Base-by-base conservation (phyloP, 2,329 filamentous ascomycete species). In the Phaeosphaeria sp. region DNA sequence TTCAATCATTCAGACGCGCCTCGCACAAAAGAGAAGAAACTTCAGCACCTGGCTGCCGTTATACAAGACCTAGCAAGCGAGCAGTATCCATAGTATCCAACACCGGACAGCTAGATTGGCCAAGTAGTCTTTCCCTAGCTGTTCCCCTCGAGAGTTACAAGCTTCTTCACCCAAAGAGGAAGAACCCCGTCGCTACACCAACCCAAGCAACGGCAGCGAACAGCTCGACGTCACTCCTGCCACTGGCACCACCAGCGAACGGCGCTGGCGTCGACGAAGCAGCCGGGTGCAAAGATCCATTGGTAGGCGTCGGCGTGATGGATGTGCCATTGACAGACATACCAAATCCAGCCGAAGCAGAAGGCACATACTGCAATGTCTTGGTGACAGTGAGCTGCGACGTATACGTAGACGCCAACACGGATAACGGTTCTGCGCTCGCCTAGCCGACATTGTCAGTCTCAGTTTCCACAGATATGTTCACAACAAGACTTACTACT, bases 321-420 rank as follows among this genome's bases (percentile, higher is more conserved):
- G 42, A 22, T 2, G 42, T 22, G 5, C 42, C 21, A 15, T 44
- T 44, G 2, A 22, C 9, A 6, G 42, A 22, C 7, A 44, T 4
- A 6, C 42, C 39, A 30, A 33, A n/a, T 15, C 50, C 36, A 42
- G 51, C 51, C 13, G 36, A 22, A 4, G 18, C 42, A 44, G 42
- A n/a, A 42, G 20, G 43, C 17, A 36, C 47, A 23, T 49, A 52
- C 54, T 62, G 59, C 27, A 50, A 18, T 21, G 49, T 57, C 39
- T 59, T 53, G 33, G 56, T 59, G 39, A 57, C 20, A n/a, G 47
- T 52, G 39, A 23, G 11, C 15, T 49, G 52, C 5, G 52, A 48
- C 20, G 54, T 30, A 13, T 18, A 49, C 18, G 25, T 27, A 27
- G 4, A 27, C 25, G 25, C 25, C 25, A 9, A 9, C 25, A 27